These are phyloP conservation scores for Rhodomyrtus psidioides DNA, from an alignment of 441 rosid genomes.

Conservation along the genomic window DNA sequence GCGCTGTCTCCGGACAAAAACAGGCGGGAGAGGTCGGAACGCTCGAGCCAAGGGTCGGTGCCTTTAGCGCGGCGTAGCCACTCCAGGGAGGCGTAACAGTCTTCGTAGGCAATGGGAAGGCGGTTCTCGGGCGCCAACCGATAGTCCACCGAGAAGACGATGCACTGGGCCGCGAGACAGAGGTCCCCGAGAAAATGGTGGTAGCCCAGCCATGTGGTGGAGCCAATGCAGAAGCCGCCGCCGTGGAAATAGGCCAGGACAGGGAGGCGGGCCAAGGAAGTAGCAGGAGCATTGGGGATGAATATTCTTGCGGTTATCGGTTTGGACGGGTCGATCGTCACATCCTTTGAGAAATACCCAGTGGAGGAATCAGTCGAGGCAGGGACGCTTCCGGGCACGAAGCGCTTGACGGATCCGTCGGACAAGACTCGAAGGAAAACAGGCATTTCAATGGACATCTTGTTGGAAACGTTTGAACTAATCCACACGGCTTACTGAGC, in stretches of 20 bases:
- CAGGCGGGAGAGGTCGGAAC: slow-evolving; percentile 27
- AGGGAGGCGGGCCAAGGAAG: slow-evolving; percentile 12
- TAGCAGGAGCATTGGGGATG: slow-evolving; percentile 15
- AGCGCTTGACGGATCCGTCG: slow-evolving; percentile 38
- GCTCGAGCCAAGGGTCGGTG: slow-evolving; percentile 41
- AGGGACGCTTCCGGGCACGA: slow-evolving; percentile 20
- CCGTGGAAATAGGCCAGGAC: slow-evolving; percentile 55
- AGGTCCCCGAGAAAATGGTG: slow-evolving; percentile 50
- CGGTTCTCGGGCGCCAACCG: slow-evolving; percentile 49
- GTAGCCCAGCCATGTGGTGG: slow-evolving; percentile 54
- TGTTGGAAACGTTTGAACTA: not conserved
- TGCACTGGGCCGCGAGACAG: slow-evolving; percentile 20
- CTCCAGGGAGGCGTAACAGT: slow-evolving; percentile 35
- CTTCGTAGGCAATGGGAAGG: slow-evolving; percentile 48
- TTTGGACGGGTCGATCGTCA: slow-evolving; percentile 25
- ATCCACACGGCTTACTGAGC: not conserved
- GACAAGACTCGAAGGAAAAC: slow-evolving; percentile 47
- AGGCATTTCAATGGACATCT: slow-evolving; percentile 36
- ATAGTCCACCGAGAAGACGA: slow-evolving; percentile 45
- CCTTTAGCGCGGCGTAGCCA: slow-evolving; percentile 25
- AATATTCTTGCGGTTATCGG: slow-evolving; percentile 42
- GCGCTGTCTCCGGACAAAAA: slow-evolving; percentile 58
- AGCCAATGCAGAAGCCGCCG: slow-evolving; percentile 54
- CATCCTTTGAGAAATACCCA: slow-evolving; percentile 37
- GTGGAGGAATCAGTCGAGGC: slow-evolving; percentile 11